Evolutionary conservation across 1,284 basidiomycete species (phyloP), one percentile per base, ranked within the genome.

Genomic region (Fistulinella staudtii): DNA sequence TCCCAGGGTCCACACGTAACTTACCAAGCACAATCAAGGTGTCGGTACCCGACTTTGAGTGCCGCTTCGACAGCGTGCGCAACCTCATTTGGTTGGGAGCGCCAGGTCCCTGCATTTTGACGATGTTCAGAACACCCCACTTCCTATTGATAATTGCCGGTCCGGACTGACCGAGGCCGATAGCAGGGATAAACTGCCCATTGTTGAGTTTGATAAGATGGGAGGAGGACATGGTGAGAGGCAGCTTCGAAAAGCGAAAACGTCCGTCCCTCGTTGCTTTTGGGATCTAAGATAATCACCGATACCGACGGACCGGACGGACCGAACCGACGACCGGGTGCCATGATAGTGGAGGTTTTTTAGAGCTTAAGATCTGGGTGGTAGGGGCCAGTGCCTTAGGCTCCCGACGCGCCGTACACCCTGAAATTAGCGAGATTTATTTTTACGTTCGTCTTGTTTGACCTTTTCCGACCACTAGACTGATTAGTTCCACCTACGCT

Each of bases 1-100:
- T 64, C 22, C 57, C 36, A 58, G 51, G 51, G 17, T 43, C 5
- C 11, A 22, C 15, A 27, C 8, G 23, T 42, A 28, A 62, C 67
- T 56, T 60, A 85, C 80, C 72, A 86, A 54, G 86, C 89, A 58
- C 84, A 82, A 64, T 92, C 89, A 50, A 91, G 79, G 61, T 89
- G 87, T 51, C 80, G 74, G 66, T 90, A 91, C 7, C 88, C 88
- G 52, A 79, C 77, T 55, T 83, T 85, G 53, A 93, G 64, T 1
- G 89, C 89, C 53, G 79, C 77, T 45, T 76, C 74, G 34, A 93
- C 89, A 2, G 87, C 88, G 35, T 66, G 57, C 17, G 70, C 68
- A 22, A 88, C 87, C 56, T 89, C 79, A 37, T 84, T 82, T 13
- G 84, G 72, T 55, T 80, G 77, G 9, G 85, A 82, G 63, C 88